Conservation (phyloP, 2,329 filamentous ascomycete genomes). For the Aspergillus pseudoglaucus region DNA sequence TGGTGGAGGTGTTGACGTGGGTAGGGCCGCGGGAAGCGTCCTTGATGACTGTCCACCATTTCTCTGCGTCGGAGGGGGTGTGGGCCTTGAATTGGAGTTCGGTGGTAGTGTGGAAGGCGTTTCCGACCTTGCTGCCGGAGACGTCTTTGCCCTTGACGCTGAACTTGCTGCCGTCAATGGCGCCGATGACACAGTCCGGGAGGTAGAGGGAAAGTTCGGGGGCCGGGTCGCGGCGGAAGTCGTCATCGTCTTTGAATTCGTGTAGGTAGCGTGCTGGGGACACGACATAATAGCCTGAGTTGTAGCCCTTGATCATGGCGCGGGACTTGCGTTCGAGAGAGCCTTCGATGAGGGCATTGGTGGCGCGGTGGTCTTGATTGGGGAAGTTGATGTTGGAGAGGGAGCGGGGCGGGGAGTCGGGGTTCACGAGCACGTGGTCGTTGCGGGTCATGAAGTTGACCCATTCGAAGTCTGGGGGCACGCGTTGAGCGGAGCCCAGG, state of each 20-base stretch:
- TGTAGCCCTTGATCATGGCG: slow-evolving; percentile 72
- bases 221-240: slow-evolving; percentile 49
- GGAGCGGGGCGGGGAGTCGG: slow-evolving; percentile 64
- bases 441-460: slow-evolving; percentile 71
- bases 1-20: slow-evolving; percentile 3
- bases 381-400: slow-evolving; percentile 73
- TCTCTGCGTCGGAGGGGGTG: slow-evolving; percentile 68
- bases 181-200: slow-evolving; percentile 77
- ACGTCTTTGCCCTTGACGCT: slow-evolving; percentile 92
- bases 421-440: slow-evolving; percentile 67
- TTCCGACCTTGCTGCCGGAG: slow-evolving; percentile 66
- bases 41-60: slow-evolving; percentile 73
- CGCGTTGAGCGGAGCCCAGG: slow-evolving; percentile 64
- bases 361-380: slow-evolving; percentile 77
- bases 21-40: slow-evolving; percentile 18
- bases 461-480: slow-evolving; percentile 88
- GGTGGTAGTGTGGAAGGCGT: slow-evolving; percentile 70
- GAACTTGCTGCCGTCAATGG: slow-evolving; percentile 72
- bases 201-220: slow-evolving; percentile 89
- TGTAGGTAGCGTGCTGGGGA: slow-evolving; percentile 84
- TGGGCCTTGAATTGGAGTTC: slow-evolving; percentile 86
- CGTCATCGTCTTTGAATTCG: slow-evolving; percentile 91
- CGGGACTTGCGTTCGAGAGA: slow-evolving; percentile 85
- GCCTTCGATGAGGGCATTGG: slow-evolving; percentile 78
- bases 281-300: slow-evolving; percentile 80